Evolutionary conservation across 768 basidiomycete species (phyloP), one percentile per base, ranked within the genome.

Genomic region (Lactarius trivialis): DNA sequence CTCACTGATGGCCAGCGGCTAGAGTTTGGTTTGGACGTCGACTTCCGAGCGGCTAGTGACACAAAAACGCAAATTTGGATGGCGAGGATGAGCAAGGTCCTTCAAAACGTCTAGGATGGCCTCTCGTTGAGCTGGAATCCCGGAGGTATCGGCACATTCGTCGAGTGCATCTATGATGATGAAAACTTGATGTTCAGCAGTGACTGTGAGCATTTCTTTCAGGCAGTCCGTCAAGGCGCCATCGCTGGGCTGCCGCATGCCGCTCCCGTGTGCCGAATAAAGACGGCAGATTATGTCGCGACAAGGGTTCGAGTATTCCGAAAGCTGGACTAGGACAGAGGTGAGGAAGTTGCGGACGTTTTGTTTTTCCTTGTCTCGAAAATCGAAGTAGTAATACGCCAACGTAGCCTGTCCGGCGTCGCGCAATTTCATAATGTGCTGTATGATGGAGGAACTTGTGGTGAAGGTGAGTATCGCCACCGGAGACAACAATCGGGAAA

Each of bases 371-470:
- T 37, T 32, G 9, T 57, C 61, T 7, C 41, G 50, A 26, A 61
- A 52, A 14, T 57, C 50, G 8, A 57, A 61, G 33, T 52, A 57
- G 1, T 57, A 61, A 28, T 52, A 61, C 6, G 55, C 55, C 5
- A 61, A 3, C 1, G 21, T 39, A 14, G 39, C 61, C 17, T 8
- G 34, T 39, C 61, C 55, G 34, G 36, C 39, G 7, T 50, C 41
- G 21, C 49, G 21, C 19, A 57, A 24, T 8, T 14, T 28, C 5
- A 28, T 33, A 14, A 61, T 43, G 34, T 57, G 24, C 43, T 37
- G 34, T 8, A 52, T 52, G 32, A 52, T 52, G n/a, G 51, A n/a
- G n/a, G 26, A 52, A 32, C 57, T 61, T 15, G 6, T 55, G 17
- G 9, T 36, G 17, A 2, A 45, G 6, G 19, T 56, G 5, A 56